Conservation (phyloP, 139 green algal species). For the Mesotaenium endlicherianum region DNA sequence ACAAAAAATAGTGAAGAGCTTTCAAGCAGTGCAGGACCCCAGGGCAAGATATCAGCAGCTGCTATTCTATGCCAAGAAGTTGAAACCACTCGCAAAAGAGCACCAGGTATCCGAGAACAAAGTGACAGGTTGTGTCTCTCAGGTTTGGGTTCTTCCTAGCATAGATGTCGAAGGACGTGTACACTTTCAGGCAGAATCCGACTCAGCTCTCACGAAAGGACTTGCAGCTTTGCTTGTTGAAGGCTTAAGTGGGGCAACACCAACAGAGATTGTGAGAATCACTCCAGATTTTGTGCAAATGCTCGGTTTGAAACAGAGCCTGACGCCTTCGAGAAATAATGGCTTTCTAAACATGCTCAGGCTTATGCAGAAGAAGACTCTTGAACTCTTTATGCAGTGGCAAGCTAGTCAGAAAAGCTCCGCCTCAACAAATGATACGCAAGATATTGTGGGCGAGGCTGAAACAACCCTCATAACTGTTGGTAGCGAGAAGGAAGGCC, state of each 20-base stretch:
- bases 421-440: no score
- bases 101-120: conserved; percentile 74
- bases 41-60: conserved; percentile 92
- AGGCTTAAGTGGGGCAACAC: conserved; percentile 80
- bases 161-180: conserved; percentile 73
- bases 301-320: conserved; percentile 88
- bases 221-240: conserved; percentile 60
- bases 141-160: conserved; percentile 89
- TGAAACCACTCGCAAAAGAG: conserved; percentile 56
- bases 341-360: conserved; percentile 76
- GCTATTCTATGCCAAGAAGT: conserved; percentile 91
- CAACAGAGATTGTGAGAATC: conserved; percentile 60
- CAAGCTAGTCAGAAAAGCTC: no score
- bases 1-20: conserved; percentile 46
- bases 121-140: conserved; percentile 85
- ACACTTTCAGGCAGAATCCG: conserved; percentile 89
- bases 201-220: conserved; percentile 93
- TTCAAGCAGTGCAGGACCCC: conserved; percentile 58
- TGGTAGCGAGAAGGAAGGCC: no score
- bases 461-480: no score
- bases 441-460: no score
- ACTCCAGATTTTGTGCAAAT: conserved; percentile 77
- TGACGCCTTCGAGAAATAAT: conserved; percentile 96
- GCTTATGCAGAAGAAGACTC: conserved; percentile 82
- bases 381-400: conserved; percentile 57